Base-by-base conservation (phyloP, 768 basidiomycete genomes). In the Pulveroboletus sp. region DNA sequence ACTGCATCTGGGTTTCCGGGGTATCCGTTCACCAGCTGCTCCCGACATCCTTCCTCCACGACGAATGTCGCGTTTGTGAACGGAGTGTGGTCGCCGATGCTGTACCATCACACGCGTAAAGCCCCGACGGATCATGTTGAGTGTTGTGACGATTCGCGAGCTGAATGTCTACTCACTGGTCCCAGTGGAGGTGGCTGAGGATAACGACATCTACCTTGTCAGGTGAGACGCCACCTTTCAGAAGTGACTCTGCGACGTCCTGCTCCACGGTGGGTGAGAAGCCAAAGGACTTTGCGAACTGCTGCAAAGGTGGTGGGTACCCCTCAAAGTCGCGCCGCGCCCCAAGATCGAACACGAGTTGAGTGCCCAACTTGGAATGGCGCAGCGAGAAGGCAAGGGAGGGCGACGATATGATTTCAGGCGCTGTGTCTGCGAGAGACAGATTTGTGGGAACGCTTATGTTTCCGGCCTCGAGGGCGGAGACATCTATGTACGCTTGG, bases 311-410 rank as follows among this genome's bases (percentile, higher is more conserved):
- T 0, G 75, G 75, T 0, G 77, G 71, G 45, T 68, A 73, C 5
- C 65, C 72, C 18, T 74, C 67, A 57, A 69, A 66, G 52, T 82
- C 76, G 38, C 71, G 70, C 26, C 79, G 74, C 8, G 77, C 68
- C 8, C 82, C 82, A 17, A 83, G 72, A 51, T 84, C 83, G 53
- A 83, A 82, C 0, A 81, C 53, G 46, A 79, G 58, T 28, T 68
- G 73, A 11, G 66, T 58, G 2, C 66, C 61, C 1, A 61, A 71
- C 15, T 54, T 50, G 1, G 78, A 76, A 55, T 83, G 81, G 11
- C 67, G 70, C 35, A 83, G 61, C 47, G 75, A 71, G 62, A 83
- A 84, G 2, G 76, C 69, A 39, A 83, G 70, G 13, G 75, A 74
- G 3, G 82, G 82, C 21, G 21, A 21, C 6, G 67, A 67, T 2